Evolutionary conservation across 106 monocot species (phyloP), one percentile per base, ranked within the genome.

Genomic region (Allium fistulosum): DNA sequence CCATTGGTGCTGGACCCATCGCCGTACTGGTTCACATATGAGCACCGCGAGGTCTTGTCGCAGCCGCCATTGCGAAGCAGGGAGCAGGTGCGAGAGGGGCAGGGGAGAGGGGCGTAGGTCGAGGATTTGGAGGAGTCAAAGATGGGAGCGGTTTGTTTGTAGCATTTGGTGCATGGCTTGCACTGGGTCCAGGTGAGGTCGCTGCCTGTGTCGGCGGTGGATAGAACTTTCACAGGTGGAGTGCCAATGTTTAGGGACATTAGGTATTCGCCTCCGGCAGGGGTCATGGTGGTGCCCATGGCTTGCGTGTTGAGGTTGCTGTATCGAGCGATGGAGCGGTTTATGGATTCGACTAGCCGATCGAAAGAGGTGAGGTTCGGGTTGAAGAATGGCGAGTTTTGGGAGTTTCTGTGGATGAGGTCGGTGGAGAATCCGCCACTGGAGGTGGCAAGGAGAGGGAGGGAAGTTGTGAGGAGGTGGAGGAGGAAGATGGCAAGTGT

Each of bases 331-430:
- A 45, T 9, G 18, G 76, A 72, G 11, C 76, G 83, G 7, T 60
- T 10, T 14, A 26, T 48, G 46, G 79, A 62, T 0, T 68, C 59
- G 6, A 50, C 72, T 45, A 69, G 18, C 3, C 53, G 79, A 26
- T 58, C 61, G 45, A 46, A 51, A 9, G 17, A 9, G 17, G 79
- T 60, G 51, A 49, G 18, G 9, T 62, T 45, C 8, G 77, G 59
- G 48, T 81, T 49, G 62, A 63, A 58, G n/a, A 65, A 26, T 2
- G 78, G 84, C 11, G 84, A 85, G 17, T 27, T 57, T 17, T 57
- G 52, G 26, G 80, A 81, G 71, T 85, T 80, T 0, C 84, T 70
- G 58, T 78, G 81, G 58, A 85, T 67, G 53, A 85, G 81, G 4
- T 81, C 74, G 11, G 77, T 59, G 56, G 26, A 53, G 78, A 85